Percentiles rank a stretch among this genome's conserved stretches.
These are phyloP conservation scores for Scortechinia acanthostroma DNA, from an alignment of 2,329 filamentous ascomycete genomes.

Conservation along the genomic window DNA sequence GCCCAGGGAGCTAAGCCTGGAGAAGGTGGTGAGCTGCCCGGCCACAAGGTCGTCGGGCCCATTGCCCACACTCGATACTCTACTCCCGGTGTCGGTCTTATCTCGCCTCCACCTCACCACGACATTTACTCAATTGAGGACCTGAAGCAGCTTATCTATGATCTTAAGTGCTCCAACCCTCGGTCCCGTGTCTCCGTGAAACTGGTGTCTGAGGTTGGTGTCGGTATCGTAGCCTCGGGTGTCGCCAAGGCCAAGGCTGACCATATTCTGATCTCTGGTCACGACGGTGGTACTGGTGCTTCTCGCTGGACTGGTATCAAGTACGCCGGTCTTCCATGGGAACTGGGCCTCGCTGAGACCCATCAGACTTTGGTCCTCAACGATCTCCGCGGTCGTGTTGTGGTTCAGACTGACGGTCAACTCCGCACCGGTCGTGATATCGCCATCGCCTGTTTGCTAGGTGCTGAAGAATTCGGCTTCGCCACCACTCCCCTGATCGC, in stretches of 20 bases:
- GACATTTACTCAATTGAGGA: slow-evolving; percentile 99
- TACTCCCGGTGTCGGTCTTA: slow-evolving; percentile 89
- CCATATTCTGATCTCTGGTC: slow-evolving; percentile 91
- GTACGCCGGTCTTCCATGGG: slow-evolving; percentile 93
- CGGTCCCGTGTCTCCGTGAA: slow-evolving; percentile 90
- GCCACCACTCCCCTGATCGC: slow-evolving; percentile 90
- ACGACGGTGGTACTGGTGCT: slow-evolving; percentile 93
- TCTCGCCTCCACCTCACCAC: slow-evolving; percentile 92
- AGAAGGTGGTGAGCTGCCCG: slow-evolving; percentile 92
- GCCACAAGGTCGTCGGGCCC: slow-evolving; percentile 89
- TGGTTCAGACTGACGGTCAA: slow-evolving; percentile 94
- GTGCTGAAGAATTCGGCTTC: slow-evolving; percentile 97
- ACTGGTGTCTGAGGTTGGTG: slow-evolving; percentile 93
- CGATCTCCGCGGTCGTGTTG: slow-evolving; percentile 87
- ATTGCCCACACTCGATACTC: slow-evolving; percentile 94
- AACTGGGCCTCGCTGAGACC: slow-evolving; percentile 90
- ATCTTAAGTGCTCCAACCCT: slow-evolving; percentile 92
- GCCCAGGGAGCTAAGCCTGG: slow-evolving; percentile 95
- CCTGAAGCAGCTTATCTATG: slow-evolving; percentile 94
- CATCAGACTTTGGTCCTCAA: slow-evolving; percentile 95
- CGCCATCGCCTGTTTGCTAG: slow-evolving; percentile 86
- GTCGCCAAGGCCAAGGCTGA: slow-evolving; percentile 96
- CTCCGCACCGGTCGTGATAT: slow-evolving; percentile 87
- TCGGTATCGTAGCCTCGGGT: slow-evolving; percentile 94
- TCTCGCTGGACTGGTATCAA: slow-evolving; percentile 98